These are phyloP conservation scores for Chalciporus piperatus DNA, from an alignment of 768 basidiomycete species.

Conservation along the genomic window DNA sequence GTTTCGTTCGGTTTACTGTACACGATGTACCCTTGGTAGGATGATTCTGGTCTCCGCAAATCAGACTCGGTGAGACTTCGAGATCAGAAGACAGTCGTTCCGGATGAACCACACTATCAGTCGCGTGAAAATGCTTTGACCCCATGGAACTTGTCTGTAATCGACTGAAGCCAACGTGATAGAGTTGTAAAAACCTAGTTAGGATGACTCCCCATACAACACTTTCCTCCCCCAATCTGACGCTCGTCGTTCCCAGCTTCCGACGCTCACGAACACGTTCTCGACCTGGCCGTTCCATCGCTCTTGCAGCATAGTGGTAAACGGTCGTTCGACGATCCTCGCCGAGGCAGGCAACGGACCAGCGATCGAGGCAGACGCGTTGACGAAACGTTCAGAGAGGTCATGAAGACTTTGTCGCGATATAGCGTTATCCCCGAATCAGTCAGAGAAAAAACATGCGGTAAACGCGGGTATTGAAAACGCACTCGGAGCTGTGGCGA, in stretches of 20 bases:
- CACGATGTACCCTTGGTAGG: no score
- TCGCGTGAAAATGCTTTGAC: no score
- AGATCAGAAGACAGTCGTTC: no score
- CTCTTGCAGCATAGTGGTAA: conserved; percentile 47
- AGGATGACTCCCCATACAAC: conserved; percentile 36
- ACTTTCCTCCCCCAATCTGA: conserved; percentile 45
- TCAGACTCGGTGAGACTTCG: no score
- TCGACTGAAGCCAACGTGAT: no score
- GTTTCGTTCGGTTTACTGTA: no score
- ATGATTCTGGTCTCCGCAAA: no score
- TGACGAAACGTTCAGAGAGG: conserved; percentile 49
- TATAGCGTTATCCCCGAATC: not conserved
- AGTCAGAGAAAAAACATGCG: not conserved
- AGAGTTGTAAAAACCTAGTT: not conserved
- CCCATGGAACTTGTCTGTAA: no score
- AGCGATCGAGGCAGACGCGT: conserved; percentile 44
- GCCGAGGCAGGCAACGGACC: conserved; percentile 55
- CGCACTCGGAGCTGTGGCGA: conserved; percentile 56
- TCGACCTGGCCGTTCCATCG: conserved; percentile 61
- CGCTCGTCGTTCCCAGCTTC: conserved; percentile 45
- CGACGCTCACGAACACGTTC: conserved; percentile 40
- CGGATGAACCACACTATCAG: no score
- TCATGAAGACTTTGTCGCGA: conserved; percentile 40
- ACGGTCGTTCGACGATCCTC: conserved; percentile 47
- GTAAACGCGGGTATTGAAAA: no score